Base-by-base conservation (phyloP, 345 rosid species). In the Populus davidiana region DNA sequence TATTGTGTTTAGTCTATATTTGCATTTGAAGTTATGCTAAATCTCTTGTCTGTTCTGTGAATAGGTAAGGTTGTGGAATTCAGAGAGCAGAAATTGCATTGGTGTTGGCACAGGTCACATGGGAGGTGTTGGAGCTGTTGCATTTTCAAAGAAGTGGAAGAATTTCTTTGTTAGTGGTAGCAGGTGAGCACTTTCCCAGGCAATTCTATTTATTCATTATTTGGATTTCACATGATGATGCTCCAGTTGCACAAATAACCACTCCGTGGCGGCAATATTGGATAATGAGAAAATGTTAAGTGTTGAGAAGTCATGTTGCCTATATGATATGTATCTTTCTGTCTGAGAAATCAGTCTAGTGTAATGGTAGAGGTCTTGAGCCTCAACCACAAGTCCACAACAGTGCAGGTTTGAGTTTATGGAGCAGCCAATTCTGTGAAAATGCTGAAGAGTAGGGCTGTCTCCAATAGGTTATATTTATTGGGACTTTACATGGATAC, bases 81-180 rank as follows among this genome's bases (percentile, higher is more conserved):
- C 93, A 77, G 89, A 87, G 69, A 85, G 79, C 78, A 83, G 83
- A 83, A 76, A 86, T 75, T 96, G 99, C 80, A 77, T 96, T 81
- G 98, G 98, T 83, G 79, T 96, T 80, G 99, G 97, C 70, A 83
- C 79, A 17, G 97, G 99, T 73, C 99, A 96, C 86, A 89, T 84
- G 90, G 96, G 91, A 43, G 97, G 96, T 54, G 91, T 96, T 73
- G 94, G 91, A 79, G 97, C 99, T 67, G 88, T 96, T 79, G 92
- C 96, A 78, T 93, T 96, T 83, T 87, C 99, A 7, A 96, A 89
- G 83, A 96, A 85, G 84, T 69, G 61, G 71, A 80, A 52, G 23
- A 87, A 83, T 80, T 96, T 96, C 83, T 87, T 96, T 82, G 93
- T 96, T 79, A 92, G 94, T 81, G 99, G 94, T 69, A 93, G 98